Base-by-base conservation (phyloP, 225 moss, liverwort and hornwort genomes). In the Asterella californica region DNA sequence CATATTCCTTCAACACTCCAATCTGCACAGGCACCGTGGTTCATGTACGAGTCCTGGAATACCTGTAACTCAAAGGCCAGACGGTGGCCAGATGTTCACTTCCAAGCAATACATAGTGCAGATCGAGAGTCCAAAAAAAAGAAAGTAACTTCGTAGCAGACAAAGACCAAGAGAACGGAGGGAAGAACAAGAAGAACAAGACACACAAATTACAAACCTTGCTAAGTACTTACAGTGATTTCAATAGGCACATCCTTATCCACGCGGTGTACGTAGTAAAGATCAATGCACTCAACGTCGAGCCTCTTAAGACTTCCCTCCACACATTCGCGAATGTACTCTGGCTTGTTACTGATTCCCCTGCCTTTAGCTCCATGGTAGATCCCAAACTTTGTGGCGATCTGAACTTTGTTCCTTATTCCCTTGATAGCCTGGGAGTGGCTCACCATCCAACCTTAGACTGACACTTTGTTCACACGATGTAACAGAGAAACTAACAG, bases 341-440 rank as follows among this genome's bases (percentile, higher is more conserved):
- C 78, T 48, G 90, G 81, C 27, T 88, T 78, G 2, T 83, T 86
- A 27, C 21, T 84, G 78, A 52, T 75, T 30, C 0, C 76, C 29
- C 53, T 76, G 27, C 10, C 29, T 48, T 60, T 84, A 65, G 47
- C 74, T 47, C 10, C 76, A 36, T 33, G n/a, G n/a, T 47, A 52
- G 21, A 90, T 75, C 46, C 77, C 89, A 66, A 82, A 90, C 47
- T 90, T 90, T 33, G 89, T 82, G 17, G 89, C 89, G 70, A 90
- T 73, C 80, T 90, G 82, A 42, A 90, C 85, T 82, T 88, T 90
- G 2, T 83, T 85, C 52, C 90, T 85, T 27, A 88, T 85, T 25
- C 78, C 90, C 63, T 86, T 88, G 53, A 90, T 79, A 7, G 90
- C 86, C 90, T 90, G 46, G 78, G 6, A 24, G 32, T 27, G 22